These are phyloP conservation scores for Flaveria bidentis DNA, from an alignment of 129 eudicot species.

Conservation along the genomic window DNA sequence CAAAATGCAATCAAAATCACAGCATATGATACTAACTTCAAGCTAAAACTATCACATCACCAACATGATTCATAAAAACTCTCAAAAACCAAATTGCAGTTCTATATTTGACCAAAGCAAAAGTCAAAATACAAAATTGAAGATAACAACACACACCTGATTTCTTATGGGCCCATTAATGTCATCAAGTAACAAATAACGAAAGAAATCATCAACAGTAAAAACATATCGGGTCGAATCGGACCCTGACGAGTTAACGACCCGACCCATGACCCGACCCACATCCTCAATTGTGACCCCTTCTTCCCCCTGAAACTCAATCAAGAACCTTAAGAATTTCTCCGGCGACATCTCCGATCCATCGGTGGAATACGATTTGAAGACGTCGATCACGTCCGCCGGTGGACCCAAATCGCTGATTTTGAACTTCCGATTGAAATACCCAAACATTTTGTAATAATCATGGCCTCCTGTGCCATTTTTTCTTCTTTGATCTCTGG, in stretches of 20 bases:
- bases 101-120: neutral
- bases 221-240: slow-evolving; percentile 47
- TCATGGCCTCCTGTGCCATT: slow-evolving; percentile 52
- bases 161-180: slow-evolving; percentile 71
- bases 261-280: slow-evolving; percentile 48
- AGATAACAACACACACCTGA: slow-evolving; percentile 37
- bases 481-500: slow-evolving; percentile 35
- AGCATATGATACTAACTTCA: neutral
- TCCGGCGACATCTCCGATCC: slow-evolving; percentile 57
- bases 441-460: slow-evolving; percentile 88
- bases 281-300: slow-evolving; percentile 44
- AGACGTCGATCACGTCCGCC: slow-evolving; percentile 64
- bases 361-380: slow-evolving; percentile 41
- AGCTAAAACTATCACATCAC: neutral
- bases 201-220: slow-evolving; percentile 64
- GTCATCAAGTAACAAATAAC: slow-evolving; percentile 62
- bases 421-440: slow-evolving; percentile 78
- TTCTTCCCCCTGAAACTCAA: slow-evolving; percentile 62
- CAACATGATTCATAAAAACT: neutral
- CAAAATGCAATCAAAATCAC: slow-evolving; percentile 15
- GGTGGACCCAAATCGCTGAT: slow-evolving; percentile 72
- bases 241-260: slow-evolving; percentile 38
- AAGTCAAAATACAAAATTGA: neutral
- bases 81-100: neutral
- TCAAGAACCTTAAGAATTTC: slow-evolving; percentile 57